Percentiles rank a stretch among this genome's conserved stretches.
These are phyloP conservation scores for grape (Vitis vinifera) DNA, from an alignment of 164 flowering plant genomes.

Conservation along the genomic window DNA sequence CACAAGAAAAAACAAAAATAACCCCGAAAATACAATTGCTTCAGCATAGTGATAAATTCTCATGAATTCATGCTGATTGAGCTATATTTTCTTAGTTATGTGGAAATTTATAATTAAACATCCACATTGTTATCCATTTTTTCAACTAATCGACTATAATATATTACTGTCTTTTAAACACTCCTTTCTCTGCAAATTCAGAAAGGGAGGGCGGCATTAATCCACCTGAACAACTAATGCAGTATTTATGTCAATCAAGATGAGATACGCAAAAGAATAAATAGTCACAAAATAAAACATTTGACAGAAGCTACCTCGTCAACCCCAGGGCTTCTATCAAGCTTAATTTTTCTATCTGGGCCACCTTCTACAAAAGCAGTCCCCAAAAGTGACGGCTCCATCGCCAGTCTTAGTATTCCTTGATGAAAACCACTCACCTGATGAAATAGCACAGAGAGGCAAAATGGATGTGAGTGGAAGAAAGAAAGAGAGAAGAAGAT, in stretches of 20 bases:
- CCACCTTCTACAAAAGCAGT: constrained; percentile 92
- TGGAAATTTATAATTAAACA: no score
- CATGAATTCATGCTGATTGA: background rate
- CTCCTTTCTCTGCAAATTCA: no score
- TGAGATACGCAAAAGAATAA: background rate
- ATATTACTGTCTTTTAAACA: no score
- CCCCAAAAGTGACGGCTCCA: constrained; percentile 91
- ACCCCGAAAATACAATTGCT: background rate
- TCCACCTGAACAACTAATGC: no score
- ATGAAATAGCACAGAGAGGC: constrained; percentile 4
- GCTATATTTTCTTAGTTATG: background rate
- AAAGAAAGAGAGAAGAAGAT: background rate
- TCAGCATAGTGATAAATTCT: background rate
- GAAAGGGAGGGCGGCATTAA: background rate
- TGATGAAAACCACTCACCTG: constrained; percentile 93
- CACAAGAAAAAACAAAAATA: background rate
- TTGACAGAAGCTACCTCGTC: constrained; percentile 68
- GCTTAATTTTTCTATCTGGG: constrained; percentile 83
- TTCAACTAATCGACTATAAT: no score
- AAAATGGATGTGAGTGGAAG: background rate
- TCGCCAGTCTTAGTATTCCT: constrained; percentile 84
- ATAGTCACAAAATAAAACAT: no score
- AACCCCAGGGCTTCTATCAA: constrained; percentile 80
- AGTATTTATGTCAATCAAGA: no score
- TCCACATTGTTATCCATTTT: no score